Evolutionary conservation across 2,329 filamentous ascomycete genomes (phyloP).

Genomic region (Venturia nashicola): DNA sequence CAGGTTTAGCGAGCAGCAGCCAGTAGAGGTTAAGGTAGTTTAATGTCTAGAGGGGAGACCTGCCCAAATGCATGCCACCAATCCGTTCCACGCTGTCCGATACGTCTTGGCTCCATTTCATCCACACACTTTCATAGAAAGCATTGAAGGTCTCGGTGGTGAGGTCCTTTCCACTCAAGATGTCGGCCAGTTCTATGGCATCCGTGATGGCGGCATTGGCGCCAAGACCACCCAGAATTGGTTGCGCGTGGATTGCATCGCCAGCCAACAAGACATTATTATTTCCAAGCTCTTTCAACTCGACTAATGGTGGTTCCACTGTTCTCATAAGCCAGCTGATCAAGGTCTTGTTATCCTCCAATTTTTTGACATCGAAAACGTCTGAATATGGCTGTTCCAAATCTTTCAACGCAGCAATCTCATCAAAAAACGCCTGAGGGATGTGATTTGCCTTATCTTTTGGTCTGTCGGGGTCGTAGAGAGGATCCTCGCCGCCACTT

Average conservation of each 20-base stretch:
- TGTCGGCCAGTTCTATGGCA: slow-evolving; percentile 21
- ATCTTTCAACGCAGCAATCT: slow-evolving; percentile 17
- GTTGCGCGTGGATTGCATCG: slow-evolving; percentile 28
- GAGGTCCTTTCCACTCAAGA: background rate
- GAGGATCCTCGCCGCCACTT: slow-evolving; percentile 16
- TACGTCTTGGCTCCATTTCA: background rate
- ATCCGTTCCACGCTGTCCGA: background rate
- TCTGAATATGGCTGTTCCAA: slow-evolving; percentile 20
- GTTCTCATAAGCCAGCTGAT: slow-evolving; percentile 32
- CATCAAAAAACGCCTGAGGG: slow-evolving; percentile 23
- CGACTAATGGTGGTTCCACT: slow-evolving; percentile 11
- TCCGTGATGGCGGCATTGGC: slow-evolving; percentile 29
- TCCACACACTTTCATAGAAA: background rate
- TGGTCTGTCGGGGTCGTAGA: slow-evolving; percentile 23
- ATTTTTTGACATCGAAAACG: slow-evolving; percentile 20
- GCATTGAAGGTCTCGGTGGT: background rate
- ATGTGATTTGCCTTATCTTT: slow-evolving; percentile 21
- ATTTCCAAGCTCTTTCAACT: slow-evolving; percentile 16
- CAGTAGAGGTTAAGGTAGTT: background rate
- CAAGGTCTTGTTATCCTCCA: slow-evolving; percentile 21
- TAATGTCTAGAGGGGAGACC: background rate
- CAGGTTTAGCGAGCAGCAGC: background rate
- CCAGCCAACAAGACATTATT: slow-evolving; percentile 23
- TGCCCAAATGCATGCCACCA: background rate
- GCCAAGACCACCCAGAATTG: slow-evolving; percentile 28